These are phyloP conservation scores for Amanita thiersii DNA, from an alignment of 768 basidiomycete species.

Conservation along the genomic window DNA sequence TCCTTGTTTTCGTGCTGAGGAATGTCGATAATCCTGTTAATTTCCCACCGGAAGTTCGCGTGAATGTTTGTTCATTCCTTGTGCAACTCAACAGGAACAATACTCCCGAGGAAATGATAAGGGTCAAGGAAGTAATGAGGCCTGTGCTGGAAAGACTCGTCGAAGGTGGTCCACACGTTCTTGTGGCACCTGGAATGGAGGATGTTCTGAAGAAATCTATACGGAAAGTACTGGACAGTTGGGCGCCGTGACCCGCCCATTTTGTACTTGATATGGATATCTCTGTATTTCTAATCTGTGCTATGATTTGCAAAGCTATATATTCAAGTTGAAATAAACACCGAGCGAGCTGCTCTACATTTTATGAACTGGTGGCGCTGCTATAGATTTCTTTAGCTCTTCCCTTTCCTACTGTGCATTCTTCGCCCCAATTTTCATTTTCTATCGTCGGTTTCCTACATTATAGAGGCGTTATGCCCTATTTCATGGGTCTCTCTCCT, in stretches of 20 bases:
- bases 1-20: constrained; percentile 54
- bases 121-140: constrained; percentile 41
- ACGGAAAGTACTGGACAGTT: constrained; percentile 31
- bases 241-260: constrained; percentile 14
- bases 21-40: constrained; percentile 46
- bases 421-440: too few relatives aligned
- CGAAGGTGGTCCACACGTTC: constrained; percentile 18
- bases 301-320: too few relatives aligned
- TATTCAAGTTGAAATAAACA: too few relatives aligned
- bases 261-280: too few relatives aligned
- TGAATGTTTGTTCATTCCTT: constrained; percentile 69
- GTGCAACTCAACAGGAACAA: constrained; percentile 52
- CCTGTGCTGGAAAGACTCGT: constrained; percentile 46
- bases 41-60: constrained; percentile 69
- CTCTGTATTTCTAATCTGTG: neutral
- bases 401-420: too few relatives aligned
- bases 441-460: too few relatives aligned
- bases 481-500: too few relatives aligned
- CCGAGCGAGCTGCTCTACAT: too few relatives aligned
- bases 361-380: too few relatives aligned
- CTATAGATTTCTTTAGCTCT: too few relatives aligned
- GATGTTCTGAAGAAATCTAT: constrained; percentile 33
- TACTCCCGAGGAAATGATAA: constrained; percentile 36
- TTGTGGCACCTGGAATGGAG: constrained; percentile 26
- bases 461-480: too few relatives aligned